A percentile compares a stretch with the other conserved stretches of the same genome.
Conservation (phyloP, 2,329 filamentous ascomycete genomes). For the Coniochaeta hoffmannii region DNA sequence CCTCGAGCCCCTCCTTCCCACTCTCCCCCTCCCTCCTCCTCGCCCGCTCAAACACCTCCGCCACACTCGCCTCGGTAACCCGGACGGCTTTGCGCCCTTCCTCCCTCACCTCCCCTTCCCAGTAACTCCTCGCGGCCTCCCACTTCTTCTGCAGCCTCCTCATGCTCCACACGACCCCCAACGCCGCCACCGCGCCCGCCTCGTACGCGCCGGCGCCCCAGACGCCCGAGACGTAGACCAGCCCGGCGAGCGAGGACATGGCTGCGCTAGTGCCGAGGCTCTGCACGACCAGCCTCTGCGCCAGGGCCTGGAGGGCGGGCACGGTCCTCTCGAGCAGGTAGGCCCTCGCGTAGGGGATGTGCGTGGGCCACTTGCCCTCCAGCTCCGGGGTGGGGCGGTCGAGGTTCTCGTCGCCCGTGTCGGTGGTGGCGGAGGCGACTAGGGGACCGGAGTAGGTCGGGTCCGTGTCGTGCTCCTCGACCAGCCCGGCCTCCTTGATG, state of each 20-base stretch:
- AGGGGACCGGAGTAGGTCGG: constrained; percentile 16
- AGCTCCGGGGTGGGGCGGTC: constrained; percentile 2
- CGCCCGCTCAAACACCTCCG: constrained; percentile 32
- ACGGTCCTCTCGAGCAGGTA: constrained; percentile 60
- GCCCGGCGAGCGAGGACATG: constrained; percentile 43
- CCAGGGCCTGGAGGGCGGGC: constrained; percentile 63
- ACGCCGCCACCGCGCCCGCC: constrained; percentile 52
- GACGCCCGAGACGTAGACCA: constrained; percentile 44
- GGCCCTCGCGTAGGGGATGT: constrained; percentile 65
- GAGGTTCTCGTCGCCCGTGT: constrained; percentile 5
- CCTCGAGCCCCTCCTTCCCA: constrained; percentile 18
- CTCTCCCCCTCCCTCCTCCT: constrained; percentile 15
- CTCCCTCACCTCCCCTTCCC: constrained; percentile 61
- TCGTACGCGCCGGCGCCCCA: constrained; percentile 48
- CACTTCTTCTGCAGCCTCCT: constrained; percentile 54
- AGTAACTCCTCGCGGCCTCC: constrained; percentile 52
- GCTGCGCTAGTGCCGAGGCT: constrained; percentile 66
- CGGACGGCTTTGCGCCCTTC: constrained; percentile 57
- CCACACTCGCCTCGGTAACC: constrained; percentile 46
- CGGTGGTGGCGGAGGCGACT: constrained; percentile 6
- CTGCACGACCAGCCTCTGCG: constrained; percentile 68
- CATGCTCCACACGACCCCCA: constrained; percentile 54
- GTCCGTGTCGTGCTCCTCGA: constrained; percentile 6
- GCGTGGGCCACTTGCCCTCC: constrained; percentile 58
- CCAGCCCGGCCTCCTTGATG: constrained; percentile 20